A percentile compares a stretch with the other conserved stretches of the same genome.
phyloP scores from a whole-genome alignment of 2,329 filamentous ascomycete genomes.

The Xylariales sp. region DNA sequence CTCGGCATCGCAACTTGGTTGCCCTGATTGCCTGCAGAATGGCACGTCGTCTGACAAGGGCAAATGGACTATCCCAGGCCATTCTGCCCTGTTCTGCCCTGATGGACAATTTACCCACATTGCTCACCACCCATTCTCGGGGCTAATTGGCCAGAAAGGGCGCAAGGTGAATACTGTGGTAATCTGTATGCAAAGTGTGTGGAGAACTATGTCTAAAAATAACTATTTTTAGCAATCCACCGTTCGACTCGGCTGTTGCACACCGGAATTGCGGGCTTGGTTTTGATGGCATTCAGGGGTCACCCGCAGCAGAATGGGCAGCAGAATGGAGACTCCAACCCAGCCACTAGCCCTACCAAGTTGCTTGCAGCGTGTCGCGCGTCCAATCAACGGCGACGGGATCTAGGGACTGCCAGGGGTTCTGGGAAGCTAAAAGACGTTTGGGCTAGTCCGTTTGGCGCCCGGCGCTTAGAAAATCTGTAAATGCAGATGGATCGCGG shows the following conservation, averaged over 20 bases:
- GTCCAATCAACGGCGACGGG: slow-evolving; percentile 3
- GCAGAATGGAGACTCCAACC: background rate
- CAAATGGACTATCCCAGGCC: no score
- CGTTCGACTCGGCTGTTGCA: slow-evolving; percentile 1
- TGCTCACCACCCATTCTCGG: background rate
- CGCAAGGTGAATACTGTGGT: background rate
- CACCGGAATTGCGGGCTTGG: background rate
- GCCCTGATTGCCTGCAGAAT: no score
- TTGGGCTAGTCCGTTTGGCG: background rate
- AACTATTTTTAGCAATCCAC: slow-evolving; percentile 27
- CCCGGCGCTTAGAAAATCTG: slow-evolving; percentile 5
- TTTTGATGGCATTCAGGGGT: background rate
- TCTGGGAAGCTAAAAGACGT: slow-evolving; percentile 1
- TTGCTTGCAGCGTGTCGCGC: slow-evolving; percentile 4
- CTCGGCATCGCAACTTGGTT: no score
- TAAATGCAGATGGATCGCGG: no score
- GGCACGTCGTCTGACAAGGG: background rate
- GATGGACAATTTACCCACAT: slow-evolving; percentile 6
- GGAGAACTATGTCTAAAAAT: slow-evolving; percentile 24
- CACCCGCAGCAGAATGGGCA: background rate
- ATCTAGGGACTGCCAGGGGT: background rate
- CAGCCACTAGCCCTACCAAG: slow-evolving; percentile 4
- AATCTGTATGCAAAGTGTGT: slow-evolving; percentile 6
- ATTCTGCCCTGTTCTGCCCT: no score
- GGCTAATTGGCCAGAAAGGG: slow-evolving; percentile 3